These are phyloP conservation scores for Beauveria varroae DNA, from an alignment of 2,329 filamentous ascomycete genomes.

Conservation along the genomic window DNA sequence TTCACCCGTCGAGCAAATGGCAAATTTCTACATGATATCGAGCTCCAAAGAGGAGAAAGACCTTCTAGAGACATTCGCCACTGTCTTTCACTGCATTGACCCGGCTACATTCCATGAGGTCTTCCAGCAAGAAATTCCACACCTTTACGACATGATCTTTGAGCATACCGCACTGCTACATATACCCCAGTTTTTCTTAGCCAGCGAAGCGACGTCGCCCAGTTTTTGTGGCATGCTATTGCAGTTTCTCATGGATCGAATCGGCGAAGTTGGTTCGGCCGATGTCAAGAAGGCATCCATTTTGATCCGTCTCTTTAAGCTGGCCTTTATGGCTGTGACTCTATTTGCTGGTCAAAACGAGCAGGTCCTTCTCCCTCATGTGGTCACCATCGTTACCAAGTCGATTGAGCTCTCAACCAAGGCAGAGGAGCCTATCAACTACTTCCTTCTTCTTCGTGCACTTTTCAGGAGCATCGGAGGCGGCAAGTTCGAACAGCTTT, in stretches of 20 bases:
- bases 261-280: conserved; percentile 86
- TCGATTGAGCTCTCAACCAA: conserved; percentile 94
- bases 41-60: conserved; percentile 97
- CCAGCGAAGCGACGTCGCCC: conserved; percentile 95
- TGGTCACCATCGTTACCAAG: conserved; percentile 94
- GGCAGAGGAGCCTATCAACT: conserved; percentile 97
- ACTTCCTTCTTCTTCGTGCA: conserved; percentile 86
- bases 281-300: conserved; percentile 93
- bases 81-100: conserved; percentile 97
- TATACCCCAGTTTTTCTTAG: conserved; percentile 95
- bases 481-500: conserved; percentile 93
- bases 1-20: conserved; percentile 84
- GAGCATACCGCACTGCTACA: conserved; percentile 91
- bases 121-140: conserved; percentile 94
- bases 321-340: conserved; percentile 99
- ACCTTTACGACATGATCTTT: conserved; percentile 95
- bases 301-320: conserved; percentile 85
- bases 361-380: conserved; percentile 87
- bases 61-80: conserved; percentile 92
- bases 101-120: conserved; percentile 98
- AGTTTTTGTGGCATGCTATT: conserved; percentile 98
- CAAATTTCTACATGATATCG: conserved; percentile 89
- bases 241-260: conserved; percentile 93
- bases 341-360: conserved; percentile 93
- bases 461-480: conserved; percentile 95